Conservation (phyloP, 257 asterid genomes). For the Solanum chmielewskii region DNA sequence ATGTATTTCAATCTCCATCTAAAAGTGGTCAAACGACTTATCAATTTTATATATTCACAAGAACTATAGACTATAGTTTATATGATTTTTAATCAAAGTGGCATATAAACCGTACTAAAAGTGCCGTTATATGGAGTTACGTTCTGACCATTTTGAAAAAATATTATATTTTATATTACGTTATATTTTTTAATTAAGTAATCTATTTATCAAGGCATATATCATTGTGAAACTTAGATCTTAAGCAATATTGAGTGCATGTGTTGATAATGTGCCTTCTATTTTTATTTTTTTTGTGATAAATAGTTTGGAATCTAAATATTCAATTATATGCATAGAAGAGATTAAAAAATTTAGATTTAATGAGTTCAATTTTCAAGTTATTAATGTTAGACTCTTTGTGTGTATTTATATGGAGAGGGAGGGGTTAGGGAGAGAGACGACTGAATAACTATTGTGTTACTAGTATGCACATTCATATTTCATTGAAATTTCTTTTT, state of each 20-base stretch:
- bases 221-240: background rate
- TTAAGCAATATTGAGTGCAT: background rate
- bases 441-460: background rate
- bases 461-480: background rate
- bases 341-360: too few species aligned
- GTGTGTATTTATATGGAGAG: background rate
- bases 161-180: background rate
- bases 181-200: background rate
- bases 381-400: background rate
- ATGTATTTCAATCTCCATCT: background rate
- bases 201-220: background rate
- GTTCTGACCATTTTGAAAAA: background rate
- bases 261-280: background rate
- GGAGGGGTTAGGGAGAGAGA: too few species aligned
- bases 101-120: background rate
- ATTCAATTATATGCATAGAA: too few species aligned
- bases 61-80: background rate
- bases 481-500: background rate
- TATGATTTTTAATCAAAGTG: background rate
- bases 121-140: background rate
- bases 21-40: background rate
- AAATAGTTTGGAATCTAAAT: background rate
- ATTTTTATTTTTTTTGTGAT: background rate
- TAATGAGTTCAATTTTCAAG: background rate
- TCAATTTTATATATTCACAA: background rate